phyloP scores from a whole-genome alignment of 164 flowering plant species.

The Warburgia ugandensis region DNA sequence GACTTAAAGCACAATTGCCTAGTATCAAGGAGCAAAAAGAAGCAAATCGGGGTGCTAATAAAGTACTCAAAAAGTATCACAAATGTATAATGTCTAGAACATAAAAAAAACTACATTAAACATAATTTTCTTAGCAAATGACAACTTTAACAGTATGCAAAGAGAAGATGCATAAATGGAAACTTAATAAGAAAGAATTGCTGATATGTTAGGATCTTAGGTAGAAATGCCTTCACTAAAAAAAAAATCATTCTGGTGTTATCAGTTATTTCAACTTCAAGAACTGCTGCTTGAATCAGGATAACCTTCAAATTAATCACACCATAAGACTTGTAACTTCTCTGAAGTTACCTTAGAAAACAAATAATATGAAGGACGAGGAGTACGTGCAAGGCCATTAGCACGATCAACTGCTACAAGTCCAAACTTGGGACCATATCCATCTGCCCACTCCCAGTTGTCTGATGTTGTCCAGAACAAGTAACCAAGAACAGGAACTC shows the following conservation, averaged over 20 bases:
- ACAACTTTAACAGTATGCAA: no score
- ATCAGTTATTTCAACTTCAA: background rate
- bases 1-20: no score
- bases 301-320: background rate
- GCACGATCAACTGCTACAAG: constrained; percentile 94
- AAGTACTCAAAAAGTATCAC: no score
- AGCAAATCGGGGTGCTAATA: no score
- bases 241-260: background rate
- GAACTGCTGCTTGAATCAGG: background rate
- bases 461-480: constrained; percentile 96
- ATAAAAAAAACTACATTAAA: no score
- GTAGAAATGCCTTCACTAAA: no score
- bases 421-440: constrained; percentile 99
- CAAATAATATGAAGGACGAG: constrained; percentile 83
- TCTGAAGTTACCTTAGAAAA: constrained; percentile 55
- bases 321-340: background rate
- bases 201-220: no score
- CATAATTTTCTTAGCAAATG: no score
- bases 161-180: no score
- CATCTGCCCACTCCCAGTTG: constrained; percentile 99
- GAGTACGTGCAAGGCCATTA: constrained; percentile 64
- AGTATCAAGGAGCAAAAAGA: no score
- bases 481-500: constrained; percentile 87
- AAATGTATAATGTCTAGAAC: no score
- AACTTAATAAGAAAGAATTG: no score